Evolutionary conservation across 371 early-diverging fungal species (phyloP), one percentile per base, ranked within the genome.

Genomic region (Chytridiales sp.): DNA sequence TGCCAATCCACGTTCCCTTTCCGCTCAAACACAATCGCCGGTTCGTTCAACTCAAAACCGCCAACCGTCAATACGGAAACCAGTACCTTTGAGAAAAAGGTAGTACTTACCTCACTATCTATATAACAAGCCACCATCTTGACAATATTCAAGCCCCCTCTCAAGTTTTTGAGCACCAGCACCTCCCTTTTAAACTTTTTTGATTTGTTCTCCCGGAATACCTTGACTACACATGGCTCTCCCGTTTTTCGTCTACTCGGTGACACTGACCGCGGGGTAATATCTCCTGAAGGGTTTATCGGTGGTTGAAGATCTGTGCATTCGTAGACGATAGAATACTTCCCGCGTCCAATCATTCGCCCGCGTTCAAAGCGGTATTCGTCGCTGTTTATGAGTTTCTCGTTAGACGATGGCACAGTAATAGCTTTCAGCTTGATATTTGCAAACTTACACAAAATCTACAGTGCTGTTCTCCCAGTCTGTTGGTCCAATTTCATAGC

Each of bases 171-270:
- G 31, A 85, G 65, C 30, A 85, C 74, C 42, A 70, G 50, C 21
- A 83, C 66, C 69, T 85, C 86, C 54, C 84, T 54, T 38, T 72
- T 72, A 48, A 80, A 70, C 62, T 79, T 80, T 27, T 65, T 68
- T 29, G 69, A 56, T 62, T 70, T 69, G 11, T 73, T 69, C 1
- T 82, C 80, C 50, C 79, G 78, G 21, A 85, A 62, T 47, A 77
- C 72, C 63, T 85, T 85, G 53, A 85, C 73, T 17, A 78, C 79
- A 47, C 56, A 60, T 49, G 56, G 22, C 17, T 27, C 13, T 41
- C 43, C 51, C 9, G 61, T 41, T 27, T 31, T 30, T 54, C 6
- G 41, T 32, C 31, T n/a, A 40, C n/a, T 35, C 19, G 11, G 3
- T 8, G 8, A 27, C 30, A 17, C 39, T 41, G 41, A 21, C 36